Base-by-base conservation (phyloP, 805 yeast species). In the Yarrowia porcina region DNA sequence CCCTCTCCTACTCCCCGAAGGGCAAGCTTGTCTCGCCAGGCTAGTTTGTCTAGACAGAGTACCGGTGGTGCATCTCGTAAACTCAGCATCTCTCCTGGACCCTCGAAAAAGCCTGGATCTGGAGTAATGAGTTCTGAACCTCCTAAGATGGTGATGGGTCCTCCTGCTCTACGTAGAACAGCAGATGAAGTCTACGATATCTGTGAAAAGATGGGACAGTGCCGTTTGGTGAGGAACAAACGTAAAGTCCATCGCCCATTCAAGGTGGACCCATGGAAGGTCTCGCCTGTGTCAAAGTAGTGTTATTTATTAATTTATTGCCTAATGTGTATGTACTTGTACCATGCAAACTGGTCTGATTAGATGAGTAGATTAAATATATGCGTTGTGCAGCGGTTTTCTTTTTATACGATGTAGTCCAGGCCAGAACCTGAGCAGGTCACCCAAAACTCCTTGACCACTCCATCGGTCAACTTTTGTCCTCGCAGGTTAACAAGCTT, bases 401-500 rank as follows among this genome's bases (percentile, higher is more conserved):
- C 11, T 27, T 10, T 8, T 35, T 52, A 52, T 12, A 52, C 59
- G 3, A 52, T 35, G 44, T 52, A 52, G 28, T 52, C 59, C 44
- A 52, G 27, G 10, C 59, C 59, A 2, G 59, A 52, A 3, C 75
- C 75, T 1, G 74, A 68, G 56, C 74, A 70, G 2, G 64, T 47
- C 21, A 70, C 68, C 77, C 77, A 74, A 49, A 73, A 74, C 44
- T 69, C 69, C 63, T 66, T 69, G 21, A 71, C 71, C 4, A 72
- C 66, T 5, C 62, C 66, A 9, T 54, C 64, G 0, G 75, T 72
- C 36, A 68, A 68, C 10, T 69, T 64, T 20, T 67, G 66, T 3
- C 77, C 76, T 17, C 74, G 66, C 11, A 74, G 64, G 41, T 68
- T 65, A n/a, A 69, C 63, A 5, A 73, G 50, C 66, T 71, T 70